A percentile compares a stretch with the other conserved stretches of the same genome.
phyloP scores from a whole-genome alignment of 495 filamentous ascomycete genomes.

The Aspergillus baeticus region DNA sequence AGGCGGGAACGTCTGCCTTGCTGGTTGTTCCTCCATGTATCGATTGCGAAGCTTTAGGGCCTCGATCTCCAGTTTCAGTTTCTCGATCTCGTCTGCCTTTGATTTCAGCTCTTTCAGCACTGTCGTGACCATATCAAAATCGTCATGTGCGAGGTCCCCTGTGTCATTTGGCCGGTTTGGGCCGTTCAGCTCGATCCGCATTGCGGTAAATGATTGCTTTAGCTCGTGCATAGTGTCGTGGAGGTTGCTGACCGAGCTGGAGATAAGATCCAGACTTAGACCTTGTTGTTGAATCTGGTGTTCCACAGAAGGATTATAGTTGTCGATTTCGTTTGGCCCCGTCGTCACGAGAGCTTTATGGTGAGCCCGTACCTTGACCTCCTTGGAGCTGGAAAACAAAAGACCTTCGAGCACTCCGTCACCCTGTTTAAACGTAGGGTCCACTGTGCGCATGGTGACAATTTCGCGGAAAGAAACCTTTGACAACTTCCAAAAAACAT shows the following conservation, averaged over 20 bases:
- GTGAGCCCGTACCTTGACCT: slow-evolving; percentile 17
- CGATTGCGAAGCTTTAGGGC: slow-evolving; percentile 43
- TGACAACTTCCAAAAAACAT: slow-evolving; percentile 46
- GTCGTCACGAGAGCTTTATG: slow-evolving; percentile 32
- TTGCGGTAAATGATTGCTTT: slow-evolving; percentile 42
- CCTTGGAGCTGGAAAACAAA: slow-evolving; percentile 25
- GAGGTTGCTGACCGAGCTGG: slow-evolving; percentile 43
- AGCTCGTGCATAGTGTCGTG: slow-evolving; percentile 48
- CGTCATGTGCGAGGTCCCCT: slow-evolving; percentile 14
- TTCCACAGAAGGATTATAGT: slow-evolving; percentile 26
- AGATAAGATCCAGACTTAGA: slow-evolving; percentile 43
- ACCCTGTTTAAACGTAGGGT: slow-evolving; percentile 39
- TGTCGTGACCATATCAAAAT: slow-evolving; percentile 44
- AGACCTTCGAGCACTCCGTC: slow-evolving; percentile 34
- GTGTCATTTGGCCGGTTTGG: slow-evolving; percentile 21
- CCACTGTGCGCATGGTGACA: slow-evolving; percentile 45
- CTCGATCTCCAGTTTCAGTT: slow-evolving; percentile 45
- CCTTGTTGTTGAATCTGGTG: slow-evolving; percentile 45
- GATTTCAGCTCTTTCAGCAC: slow-evolving; percentile 44
- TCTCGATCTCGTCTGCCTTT: slow-evolving; percentile 48
- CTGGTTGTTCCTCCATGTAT: slow-evolving; percentile 33
- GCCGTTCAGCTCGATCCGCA: slow-evolving; percentile 43
- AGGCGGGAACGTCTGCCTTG: slow-evolving; percentile 9
- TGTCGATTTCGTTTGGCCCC: slow-evolving; percentile 20
- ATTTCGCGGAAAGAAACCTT: slow-evolving; percentile 47